Base-by-base conservation (phyloP, 1,284 basidiomycete species). In the Cutaneotrichosporon sp. region DNA sequence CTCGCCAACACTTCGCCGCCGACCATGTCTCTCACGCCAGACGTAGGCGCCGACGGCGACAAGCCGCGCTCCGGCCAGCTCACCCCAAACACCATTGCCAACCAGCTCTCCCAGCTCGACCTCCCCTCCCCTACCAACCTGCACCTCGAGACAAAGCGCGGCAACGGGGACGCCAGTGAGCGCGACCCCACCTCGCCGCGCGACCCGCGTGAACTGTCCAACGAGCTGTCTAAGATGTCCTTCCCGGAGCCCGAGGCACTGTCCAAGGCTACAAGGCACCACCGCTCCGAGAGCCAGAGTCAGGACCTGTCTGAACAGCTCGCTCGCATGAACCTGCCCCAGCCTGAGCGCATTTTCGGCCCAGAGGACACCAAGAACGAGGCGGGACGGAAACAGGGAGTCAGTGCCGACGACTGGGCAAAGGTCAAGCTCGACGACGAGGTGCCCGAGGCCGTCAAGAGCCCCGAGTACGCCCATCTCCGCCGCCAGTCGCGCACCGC, bases 231-330 rank as follows among this genome's bases (percentile, higher is more conserved):
- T 8, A 46, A 55, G 15, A 56, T 69, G 49, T 54, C 56, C 47
- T 68, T 74, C 13, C 74, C 74, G 21, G 74, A 76, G 55, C 74
- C 74, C 10, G 74, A 76, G 57, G 70, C 70, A 8, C 63, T 76
- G 44, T 56, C 58, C 18, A 53, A 56, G 26, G 67, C 65, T 8
- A 54, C 62, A 9, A 52, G 56, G 10, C 67, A 68, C 50, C 63
- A 59, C 26, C 62, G 73, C n/a, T 63, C 68, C 15, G 72, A 74
- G 56, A 63, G 58, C 42, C 64, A 70, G 59, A 71, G 69, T n/a
- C 72, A 74, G 56, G 70, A 76, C 48, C 57, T 76, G 2, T 62
- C 62, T n/a, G 62, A 64, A 15, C 49, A 59, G 39, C 61, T 75
- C 23, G 61, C 69, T 15, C 58, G 65, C 49, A 77, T 77, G 76